These are phyloP conservation scores for Xenosphaeropsis pyriputrescens DNA, from an alignment of 2,329 filamentous ascomycete species.

Conservation along the genomic window DNA sequence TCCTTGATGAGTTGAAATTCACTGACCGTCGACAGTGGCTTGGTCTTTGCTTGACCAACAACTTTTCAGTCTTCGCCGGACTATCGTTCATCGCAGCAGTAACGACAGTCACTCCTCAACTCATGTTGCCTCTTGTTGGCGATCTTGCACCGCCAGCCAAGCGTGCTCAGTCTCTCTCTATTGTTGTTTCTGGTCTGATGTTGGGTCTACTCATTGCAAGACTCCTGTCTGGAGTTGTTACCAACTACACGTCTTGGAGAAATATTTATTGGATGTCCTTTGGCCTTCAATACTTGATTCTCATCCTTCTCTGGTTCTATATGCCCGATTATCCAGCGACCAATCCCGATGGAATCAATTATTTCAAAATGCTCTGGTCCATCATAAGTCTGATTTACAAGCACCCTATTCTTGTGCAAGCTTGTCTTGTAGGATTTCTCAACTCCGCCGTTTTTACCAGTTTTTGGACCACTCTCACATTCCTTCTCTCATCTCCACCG, in stretches of 20 bases:
- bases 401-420: slow-evolving; percentile 56
- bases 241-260: slow-evolving; percentile 61
- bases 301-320: slow-evolving; percentile 49
- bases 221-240: slow-evolving; percentile 59
- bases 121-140: slow-evolving; percentile 69
- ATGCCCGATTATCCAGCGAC: slow-evolving; percentile 73
- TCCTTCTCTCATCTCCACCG: slow-evolving; percentile 55
- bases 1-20: slow-evolving; percentile 1
- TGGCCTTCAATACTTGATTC: slow-evolving; percentile 54
- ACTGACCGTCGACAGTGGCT: slow-evolving; percentile 34
- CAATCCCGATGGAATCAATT: slow-evolving; percentile 50
- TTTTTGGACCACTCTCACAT: slow-evolving; percentile 68
- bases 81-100: slow-evolving; percentile 61
- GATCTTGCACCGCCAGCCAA: slow-evolving; percentile 59
- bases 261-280: slow-evolving; percentile 68
- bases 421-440: slow-evolving; percentile 51
- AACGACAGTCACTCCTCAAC: slow-evolving; percentile 67
- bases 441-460: slow-evolving; percentile 45
- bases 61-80: slow-evolving; percentile 48
- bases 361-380: slow-evolving; percentile 47
- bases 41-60: slow-evolving; percentile 52
- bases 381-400: slow-evolving; percentile 49
- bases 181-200: slow-evolving; percentile 62
- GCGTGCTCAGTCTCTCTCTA: slow-evolving; percentile 54
- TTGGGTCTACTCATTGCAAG: slow-evolving; percentile 66